Evolutionary conservation across 208 protist genomes (phyloP), one percentile per base, ranked within the genome.

Genomic region (Angomonas ambiguus): DNA sequence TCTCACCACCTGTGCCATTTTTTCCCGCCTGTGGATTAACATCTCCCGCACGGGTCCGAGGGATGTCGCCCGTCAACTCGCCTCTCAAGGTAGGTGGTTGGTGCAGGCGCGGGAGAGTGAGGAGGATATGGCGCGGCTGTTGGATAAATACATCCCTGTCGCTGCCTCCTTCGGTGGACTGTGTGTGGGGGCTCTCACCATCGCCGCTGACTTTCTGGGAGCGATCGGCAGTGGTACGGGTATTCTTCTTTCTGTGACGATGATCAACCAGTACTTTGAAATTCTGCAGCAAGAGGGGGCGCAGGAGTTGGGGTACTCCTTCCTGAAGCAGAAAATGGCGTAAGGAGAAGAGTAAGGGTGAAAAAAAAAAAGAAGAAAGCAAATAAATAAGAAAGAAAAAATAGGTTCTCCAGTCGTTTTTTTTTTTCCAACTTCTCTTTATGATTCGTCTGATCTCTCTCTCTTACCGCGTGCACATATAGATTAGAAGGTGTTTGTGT

Each of bases 251-350:
- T 98, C 98, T 41, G 98, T 99, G 4, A 99, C 98, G 24, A 99
- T 98, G 85, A 99, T 99, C 76, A 99, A 99, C 77, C 96, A 99
- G 87, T 99, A 98, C 88, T 99, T 96, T 77, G 99, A 99, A 88
- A 97, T 98, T 20, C 96, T 99, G 31, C 91, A 95, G 62, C 98
- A 99, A 86, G 98, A 99, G 91, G 93, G 97, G 61, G 38, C 38
- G 38, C 82, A 97, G 67, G 89, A 92, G 22, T 74, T 96, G 10
- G 87, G 91, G 38, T 88, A 87, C 69, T 70, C 73, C 51, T 88
- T 88, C 62, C 71, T 94, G 33, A 92, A 92, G 76, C 79, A 56
- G 49, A 27, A 56, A 24, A 56, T 8, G 10, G 24, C 13, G 10
- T 30, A 51, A 76, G 55, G 65, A 66, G 25, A 62, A 65, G 60